Evolutionary conservation across 371 early-diverging fungal species (phyloP), one percentile per base, ranked within the genome.

Genomic region (Ordospora colligata): DNA sequence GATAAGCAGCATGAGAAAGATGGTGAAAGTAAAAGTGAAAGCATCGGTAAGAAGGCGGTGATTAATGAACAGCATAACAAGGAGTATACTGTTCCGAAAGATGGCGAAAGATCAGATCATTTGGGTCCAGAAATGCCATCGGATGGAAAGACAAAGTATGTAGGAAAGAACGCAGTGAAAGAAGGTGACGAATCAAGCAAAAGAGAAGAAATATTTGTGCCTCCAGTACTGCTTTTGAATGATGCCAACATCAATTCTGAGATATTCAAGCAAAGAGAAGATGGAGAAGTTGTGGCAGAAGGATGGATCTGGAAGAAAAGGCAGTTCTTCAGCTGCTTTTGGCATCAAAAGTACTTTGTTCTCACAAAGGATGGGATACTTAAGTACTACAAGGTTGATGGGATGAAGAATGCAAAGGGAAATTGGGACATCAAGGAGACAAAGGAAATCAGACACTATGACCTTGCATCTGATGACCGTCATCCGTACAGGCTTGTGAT

Each of bases 331-430:
- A 37, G 44, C 5, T 82, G 82, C 54, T 79, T 79, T 43, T 82
- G 82, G 82, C 76, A 76, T 67, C 44, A 73, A 42, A 73, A 75
- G 67, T 78, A 82, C 44, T 82, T 82, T 69, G 66, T 76, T 25
- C 50, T 82, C n/a, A 67, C 76, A 19, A 76, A 71, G 40, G 47
- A 44, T 43, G 82, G 82, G 23, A 63, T 62, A 14, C 42, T 82
- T 6, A 52, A 69, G 45, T 82, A 79, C 49, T 69, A 76, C 69
- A 76, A 72, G 64, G 46, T 25, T 14, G 42, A 71, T 75, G 79
- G 71, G 12, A 73, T 54, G 46, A 71, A 47, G 23, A 17, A 51
- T n/a, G 62, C 47, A 23, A 76, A 79, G 72, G 79, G 74, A 42
- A 79, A 71, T 40, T 82, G 51, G 64, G 62, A 79, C 44, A 62